Evolutionary conservation across 1,284 basidiomycete species (phyloP).

Genomic region (Pseudomicrostroma phylloplanum): DNA sequence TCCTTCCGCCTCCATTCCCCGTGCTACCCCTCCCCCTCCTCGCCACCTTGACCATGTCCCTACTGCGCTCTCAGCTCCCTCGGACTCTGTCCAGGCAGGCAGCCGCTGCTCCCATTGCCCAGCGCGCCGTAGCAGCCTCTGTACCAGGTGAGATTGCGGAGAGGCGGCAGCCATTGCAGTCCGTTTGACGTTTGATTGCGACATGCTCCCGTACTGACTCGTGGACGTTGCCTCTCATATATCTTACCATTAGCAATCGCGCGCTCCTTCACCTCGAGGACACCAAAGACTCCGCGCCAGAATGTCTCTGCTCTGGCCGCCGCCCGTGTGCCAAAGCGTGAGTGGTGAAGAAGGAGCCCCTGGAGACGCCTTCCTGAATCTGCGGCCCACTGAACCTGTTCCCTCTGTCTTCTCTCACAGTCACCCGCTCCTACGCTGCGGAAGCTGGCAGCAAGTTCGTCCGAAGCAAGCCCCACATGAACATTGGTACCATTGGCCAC

Average conservation of each 20-base stretch:
- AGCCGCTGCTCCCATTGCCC: not conserved
- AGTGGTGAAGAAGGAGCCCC: not conserved
- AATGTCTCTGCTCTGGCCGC: not conserved
- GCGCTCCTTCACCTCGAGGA: not conserved
- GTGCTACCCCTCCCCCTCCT: too few relatives aligned
- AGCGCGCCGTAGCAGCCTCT: not conserved
- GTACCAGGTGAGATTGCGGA: not conserved
- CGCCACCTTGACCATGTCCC: not conserved
- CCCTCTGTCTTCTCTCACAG: not conserved
- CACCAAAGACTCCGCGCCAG: not conserved
- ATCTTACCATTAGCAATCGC: not conserved
- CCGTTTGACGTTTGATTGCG: not conserved
- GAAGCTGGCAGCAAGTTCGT: constrained; percentile 69
- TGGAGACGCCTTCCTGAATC: not conserved
- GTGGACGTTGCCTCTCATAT: not conserved
- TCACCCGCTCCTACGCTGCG: constrained; percentile 52
- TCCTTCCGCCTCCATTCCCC: too few relatives aligned
- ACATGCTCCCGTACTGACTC: not conserved
- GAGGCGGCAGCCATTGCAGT: not conserved
- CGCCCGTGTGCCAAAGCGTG: not conserved
- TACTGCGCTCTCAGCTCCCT: not conserved
- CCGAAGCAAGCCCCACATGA: constrained; percentile 89
- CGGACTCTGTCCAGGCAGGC: not conserved
- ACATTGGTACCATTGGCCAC: constrained; percentile 55
- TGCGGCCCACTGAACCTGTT: not conserved